Evolutionary conservation across 106 monocot species (phyloP).

Genomic region (Dendrobium chrysotoxum): DNA sequence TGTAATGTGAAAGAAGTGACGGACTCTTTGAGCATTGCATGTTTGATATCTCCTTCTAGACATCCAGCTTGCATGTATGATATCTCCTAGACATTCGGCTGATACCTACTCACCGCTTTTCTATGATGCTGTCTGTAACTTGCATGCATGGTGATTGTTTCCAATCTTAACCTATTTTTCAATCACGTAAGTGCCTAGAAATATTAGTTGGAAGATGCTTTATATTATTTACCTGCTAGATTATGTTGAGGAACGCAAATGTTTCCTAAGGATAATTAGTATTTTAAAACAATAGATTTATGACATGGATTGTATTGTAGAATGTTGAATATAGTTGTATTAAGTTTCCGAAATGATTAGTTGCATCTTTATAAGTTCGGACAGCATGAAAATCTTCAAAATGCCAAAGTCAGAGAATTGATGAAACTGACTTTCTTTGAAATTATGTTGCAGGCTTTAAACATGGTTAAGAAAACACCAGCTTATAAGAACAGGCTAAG

Average conservation of each 20-base stretch:
- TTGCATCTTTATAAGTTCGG: neutral
- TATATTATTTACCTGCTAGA: neutral
- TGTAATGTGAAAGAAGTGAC: no score
- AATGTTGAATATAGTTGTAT: neutral
- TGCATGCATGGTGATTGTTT: neutral
- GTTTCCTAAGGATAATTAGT: neutral
- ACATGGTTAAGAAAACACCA: slow-evolving; percentile 94
- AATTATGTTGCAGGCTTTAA: slow-evolving; percentile 54
- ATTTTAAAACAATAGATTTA: no score
- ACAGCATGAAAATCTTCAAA: neutral
- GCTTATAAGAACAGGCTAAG: slow-evolving; percentile 86
- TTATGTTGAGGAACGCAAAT: neutral
- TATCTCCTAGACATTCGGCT: neutral
- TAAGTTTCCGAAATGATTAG: neutral
- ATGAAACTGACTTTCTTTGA: neutral
- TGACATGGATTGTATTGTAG: neutral
- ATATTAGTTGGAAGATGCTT: neutral
- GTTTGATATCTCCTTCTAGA: neutral
- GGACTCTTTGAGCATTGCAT: neutral
- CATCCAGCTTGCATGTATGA: neutral
- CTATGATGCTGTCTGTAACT: neutral
- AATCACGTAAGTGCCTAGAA: neutral
- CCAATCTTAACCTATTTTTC: neutral
- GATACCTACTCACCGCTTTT: neutral
- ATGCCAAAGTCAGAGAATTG: neutral